Percentiles rank a stretch among this genome's conserved stretches.
Evolutionary conservation across 164 flowering plant genomes (phyloP).

Genomic region (Santalum album): DNA sequence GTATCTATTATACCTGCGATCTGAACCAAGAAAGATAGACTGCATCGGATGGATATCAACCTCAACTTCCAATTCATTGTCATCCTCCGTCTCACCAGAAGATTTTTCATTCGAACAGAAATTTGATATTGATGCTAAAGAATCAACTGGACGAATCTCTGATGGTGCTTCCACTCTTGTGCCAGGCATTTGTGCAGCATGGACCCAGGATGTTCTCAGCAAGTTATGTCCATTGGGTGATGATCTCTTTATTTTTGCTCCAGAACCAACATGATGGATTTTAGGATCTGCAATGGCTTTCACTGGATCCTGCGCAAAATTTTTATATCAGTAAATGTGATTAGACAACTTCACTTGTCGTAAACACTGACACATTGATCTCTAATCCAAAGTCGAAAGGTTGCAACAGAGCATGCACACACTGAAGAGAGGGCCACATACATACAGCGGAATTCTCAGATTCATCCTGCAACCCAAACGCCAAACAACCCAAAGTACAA

Average conservation of each 20-base stretch:
- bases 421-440: too few relatives aligned
- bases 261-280: conserved; percentile 41
- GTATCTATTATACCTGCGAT: conserved; percentile 90
- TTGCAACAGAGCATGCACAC: too few relatives aligned
- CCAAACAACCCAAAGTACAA: too few relatives aligned
- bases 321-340: too few relatives aligned
- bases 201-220: conserved; percentile 16
- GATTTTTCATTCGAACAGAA: conserved; percentile 16
- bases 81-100: conserved; percentile 16
- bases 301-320: conserved; percentile 34
- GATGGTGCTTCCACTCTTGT: conserved; percentile 14
- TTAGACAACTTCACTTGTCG: background rate
- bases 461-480: too few relatives aligned
- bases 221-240: conserved; percentile 19
- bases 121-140: conserved; percentile 29
- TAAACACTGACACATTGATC: too few relatives aligned
- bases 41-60: conserved; percentile 61
- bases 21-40: conserved; percentile 80
- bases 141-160: conserved; percentile 40
- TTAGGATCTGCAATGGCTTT: conserved; percentile 23
- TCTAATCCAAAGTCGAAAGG: too few relatives aligned
- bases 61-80: conserved; percentile 16
- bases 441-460: too few relatives aligned
- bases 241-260: conserved; percentile 81
- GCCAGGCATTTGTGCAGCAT: conserved; percentile 15